Base-by-base conservation (phyloP, 176 grass and related monocot genomes). In the Aegilops umbellulata region DNA sequence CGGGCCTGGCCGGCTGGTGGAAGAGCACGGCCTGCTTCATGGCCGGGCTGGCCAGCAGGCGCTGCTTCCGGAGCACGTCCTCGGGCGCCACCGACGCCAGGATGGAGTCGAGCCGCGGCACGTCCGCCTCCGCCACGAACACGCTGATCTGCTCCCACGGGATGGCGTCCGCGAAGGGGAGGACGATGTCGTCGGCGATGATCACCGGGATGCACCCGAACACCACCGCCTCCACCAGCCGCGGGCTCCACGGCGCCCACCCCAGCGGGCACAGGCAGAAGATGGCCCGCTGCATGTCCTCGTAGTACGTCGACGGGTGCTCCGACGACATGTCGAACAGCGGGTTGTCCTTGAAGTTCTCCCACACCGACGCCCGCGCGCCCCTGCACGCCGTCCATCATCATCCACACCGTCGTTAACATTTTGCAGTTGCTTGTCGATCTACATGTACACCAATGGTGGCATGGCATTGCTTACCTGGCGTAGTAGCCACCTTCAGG, bases 241-340 rank as follows among this genome's bases (percentile, higher is more conserved):
- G 73, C 0, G 93, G 93, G 79, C 93, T 95, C 93, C 93, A 95
- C 4, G 93, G 93, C 39, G 93, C 93, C 93, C 90, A 95, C 4
- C 93, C 93, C 26, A 94, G 83, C 31, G 93, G 93, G 82, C 93
- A 94, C 34, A 94, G 83, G 87, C 93, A 94, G 89, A 94, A 94
- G 74, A 94, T 73, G 20, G 93, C 90, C 0, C 90, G 87, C 85
- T 94, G 93, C 93, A 94, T 94, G 85, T 94, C 93, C 83, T 94
- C 93, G 79, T 94, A 94, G 86, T 94, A 94, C 10, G 90, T 92
- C 11, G 62, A 70, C 15, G 93, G 90, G 82, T 95, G 93, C 60
- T 88, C 90, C 27, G 93, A 86, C n/a, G 93, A 95, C 82, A 95
- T 86, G 85, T 95, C 93, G 77, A 95, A 95, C 69, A 95, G 77